These are phyloP conservation scores for Botrytis tulipae DNA, from an alignment of 2,329 filamentous ascomycete species.

Conservation along the genomic window DNA sequence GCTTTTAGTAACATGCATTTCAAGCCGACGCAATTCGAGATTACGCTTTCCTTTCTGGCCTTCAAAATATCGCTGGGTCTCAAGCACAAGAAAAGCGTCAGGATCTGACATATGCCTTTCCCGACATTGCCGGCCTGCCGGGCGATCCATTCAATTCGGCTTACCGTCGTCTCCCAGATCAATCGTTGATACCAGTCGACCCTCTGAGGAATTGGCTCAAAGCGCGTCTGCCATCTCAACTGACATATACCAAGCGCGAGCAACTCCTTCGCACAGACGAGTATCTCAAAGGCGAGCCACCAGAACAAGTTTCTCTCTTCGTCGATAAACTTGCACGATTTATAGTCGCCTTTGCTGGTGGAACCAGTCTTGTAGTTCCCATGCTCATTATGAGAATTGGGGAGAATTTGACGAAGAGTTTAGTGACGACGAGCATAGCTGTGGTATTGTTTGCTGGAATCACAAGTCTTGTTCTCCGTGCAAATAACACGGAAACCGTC, in stretches of 20 bases:
- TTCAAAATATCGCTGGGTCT: background rate
- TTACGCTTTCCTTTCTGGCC: background rate
- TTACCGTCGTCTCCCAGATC: background rate
- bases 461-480: background rate
- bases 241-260: background rate
- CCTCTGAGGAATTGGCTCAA: background rate
- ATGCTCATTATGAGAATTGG: conserved; percentile 1
- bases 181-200: background rate
- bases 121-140: background rate
- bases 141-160: background rate
- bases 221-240: background rate
- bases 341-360: background rate
- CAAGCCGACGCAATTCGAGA: conserved; percentile 2
- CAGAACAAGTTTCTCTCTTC: background rate
- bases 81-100: background rate
- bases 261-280: background rate
- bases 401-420: conserved; percentile 1
- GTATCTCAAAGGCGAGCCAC: background rate
- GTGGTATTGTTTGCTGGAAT: conserved; percentile 3
- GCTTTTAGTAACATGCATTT: too few relatives aligned
- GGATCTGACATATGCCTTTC: conserved; percentile 1
- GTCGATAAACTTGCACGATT: background rate
- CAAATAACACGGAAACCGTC: background rate
- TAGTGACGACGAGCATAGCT: background rate
- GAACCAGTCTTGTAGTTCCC: background rate